Conservation (phyloP, 1,284 basidiomycete genomes). For the Tremellales sp. region DNA sequence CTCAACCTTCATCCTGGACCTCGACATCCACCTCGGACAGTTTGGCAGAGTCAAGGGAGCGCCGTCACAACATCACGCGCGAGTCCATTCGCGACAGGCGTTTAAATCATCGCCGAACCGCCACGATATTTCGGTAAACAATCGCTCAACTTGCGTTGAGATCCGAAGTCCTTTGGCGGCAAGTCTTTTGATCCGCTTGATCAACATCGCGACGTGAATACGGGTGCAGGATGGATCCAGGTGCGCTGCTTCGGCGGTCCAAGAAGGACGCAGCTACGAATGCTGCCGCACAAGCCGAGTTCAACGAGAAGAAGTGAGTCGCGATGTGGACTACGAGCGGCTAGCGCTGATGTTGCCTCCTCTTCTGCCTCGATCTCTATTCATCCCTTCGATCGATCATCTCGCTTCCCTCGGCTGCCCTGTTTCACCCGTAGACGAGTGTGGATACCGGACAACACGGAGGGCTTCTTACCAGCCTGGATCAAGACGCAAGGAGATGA, state of each 20-base stretch:
- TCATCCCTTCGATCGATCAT: constrained; percentile 3
- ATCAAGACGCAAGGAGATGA: constrained; percentile 40
- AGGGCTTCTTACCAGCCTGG: constrained; percentile 48
- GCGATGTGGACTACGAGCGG: not conserved
- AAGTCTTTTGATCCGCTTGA: too few species aligned
- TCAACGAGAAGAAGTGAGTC: constrained; percentile 80
- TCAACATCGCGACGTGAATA: too few species aligned
- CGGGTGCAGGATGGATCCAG: constrained; percentile 32
- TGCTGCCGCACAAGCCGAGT: constrained; percentile 87
- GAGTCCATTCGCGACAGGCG: too few species aligned
- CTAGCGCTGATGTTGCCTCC: not conserved
- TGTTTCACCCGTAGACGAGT: constrained; percentile 37
- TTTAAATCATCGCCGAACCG: too few species aligned
- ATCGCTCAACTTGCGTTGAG: too few species aligned
- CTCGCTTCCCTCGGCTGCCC: constrained; percentile 10
- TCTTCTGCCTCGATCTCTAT: not conserved
- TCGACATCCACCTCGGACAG: too few species aligned
- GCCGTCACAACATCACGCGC: too few species aligned
- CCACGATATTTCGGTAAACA: too few species aligned
- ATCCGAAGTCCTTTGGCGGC: too few species aligned
- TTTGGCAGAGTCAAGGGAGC: too few species aligned
- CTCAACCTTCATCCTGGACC: too few species aligned
- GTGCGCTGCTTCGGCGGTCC: constrained; percentile 27
- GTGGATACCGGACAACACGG: constrained; percentile 43
- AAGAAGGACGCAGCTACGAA: constrained; percentile 40